Base-by-base conservation (phyloP, 2,329 filamentous ascomycete genomes). In the Verticillium alfalfae region DNA sequence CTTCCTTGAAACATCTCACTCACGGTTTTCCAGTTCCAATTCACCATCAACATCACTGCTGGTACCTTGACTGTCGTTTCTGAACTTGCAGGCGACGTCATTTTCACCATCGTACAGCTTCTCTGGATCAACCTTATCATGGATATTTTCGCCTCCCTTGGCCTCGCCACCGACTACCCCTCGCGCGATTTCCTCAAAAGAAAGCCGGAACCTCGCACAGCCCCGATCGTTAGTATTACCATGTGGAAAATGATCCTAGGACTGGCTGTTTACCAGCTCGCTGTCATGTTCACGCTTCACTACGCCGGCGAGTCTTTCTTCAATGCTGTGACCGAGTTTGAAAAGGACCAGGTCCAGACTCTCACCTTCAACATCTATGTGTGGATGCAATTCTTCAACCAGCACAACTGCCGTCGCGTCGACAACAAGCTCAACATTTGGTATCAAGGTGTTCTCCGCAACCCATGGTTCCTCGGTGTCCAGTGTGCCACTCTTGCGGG, bases 331-430 rank as follows among this genome's bases (percentile, higher is more conserved):
- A 61, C 45, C 12, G 12, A 57, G 1, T 41, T 57, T 1, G 62
- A 66, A 10, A 18, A 41, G 1, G 60, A 56, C 10, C 75, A 84
- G 60, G 75, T 90, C 59, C 75, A 86, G 62, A 92, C 90, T 0
- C 79, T 94, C 18, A 87, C 94, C 9, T 93, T 94, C 80, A 95
- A 94, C 75, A 90, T 89, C 0, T 94, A 93, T 67, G 89, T 93
- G 55, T 93, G 90, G 89, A 93, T 94, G 90, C 91, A 94, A 67
- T 91, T 95, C 66, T 94, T 94, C 81, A 94, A 95, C 68, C 86
- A 92, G 67, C 85, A 91, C 76, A 93, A 91, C 78, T 93, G 91
- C 74, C 88, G 91, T 41, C 86, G 91, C 13, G 85, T 94, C 9
- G 91, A 94, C 72, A 94, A 95, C 73, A 87, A 87, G 63, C 87